Conservation (phyloP, 139 green algal genomes). For the Desmodesmus armatus region DNA sequence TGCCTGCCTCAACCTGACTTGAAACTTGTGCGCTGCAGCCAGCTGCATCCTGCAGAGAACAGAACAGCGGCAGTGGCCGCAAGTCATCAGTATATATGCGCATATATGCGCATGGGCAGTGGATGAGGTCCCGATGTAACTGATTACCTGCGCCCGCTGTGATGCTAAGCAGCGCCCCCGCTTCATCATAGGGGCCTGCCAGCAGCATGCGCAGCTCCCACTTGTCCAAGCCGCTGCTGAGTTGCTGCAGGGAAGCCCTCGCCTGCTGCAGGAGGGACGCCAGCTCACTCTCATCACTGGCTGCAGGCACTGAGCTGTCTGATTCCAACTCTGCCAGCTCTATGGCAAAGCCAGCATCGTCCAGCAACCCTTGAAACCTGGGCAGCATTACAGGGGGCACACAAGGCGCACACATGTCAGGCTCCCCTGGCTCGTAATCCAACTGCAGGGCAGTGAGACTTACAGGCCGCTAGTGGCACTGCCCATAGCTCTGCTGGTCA, state of each 20-base stretch:
- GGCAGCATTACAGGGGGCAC: neutral
- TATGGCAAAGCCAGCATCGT: conserved; percentile 44
- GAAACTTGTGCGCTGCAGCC: too few relatives aligned
- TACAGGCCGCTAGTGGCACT: too few relatives aligned
- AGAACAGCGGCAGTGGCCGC: neutral
- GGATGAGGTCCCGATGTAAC: too few relatives aligned
- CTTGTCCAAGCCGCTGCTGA: neutral
- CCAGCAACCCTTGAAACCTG: conserved; percentile 53
- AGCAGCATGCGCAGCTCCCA: conserved; percentile 67
- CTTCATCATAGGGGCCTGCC: conserved; percentile 70
- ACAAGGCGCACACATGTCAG: too few relatives aligned
- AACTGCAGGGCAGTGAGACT: too few relatives aligned
- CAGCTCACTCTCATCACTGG: neutral
- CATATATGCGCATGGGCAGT: too few relatives aligned
- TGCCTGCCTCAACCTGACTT: too few relatives aligned
- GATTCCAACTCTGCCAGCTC: conserved; percentile 42
- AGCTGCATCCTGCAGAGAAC: too few relatives aligned
- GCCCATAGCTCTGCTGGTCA: too few relatives aligned
- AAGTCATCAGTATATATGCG: neutral
- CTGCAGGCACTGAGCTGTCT: neutral
- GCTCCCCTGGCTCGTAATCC: too few relatives aligned
- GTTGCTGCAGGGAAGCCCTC: neutral
- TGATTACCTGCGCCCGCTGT: conserved; percentile 81
- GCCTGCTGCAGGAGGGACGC: conserved; percentile 8
- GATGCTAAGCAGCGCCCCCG: conserved; percentile 59